Base-by-base conservation (phyloP, 139 green algal species). In the Chlamydomonas eustigma region DNA sequence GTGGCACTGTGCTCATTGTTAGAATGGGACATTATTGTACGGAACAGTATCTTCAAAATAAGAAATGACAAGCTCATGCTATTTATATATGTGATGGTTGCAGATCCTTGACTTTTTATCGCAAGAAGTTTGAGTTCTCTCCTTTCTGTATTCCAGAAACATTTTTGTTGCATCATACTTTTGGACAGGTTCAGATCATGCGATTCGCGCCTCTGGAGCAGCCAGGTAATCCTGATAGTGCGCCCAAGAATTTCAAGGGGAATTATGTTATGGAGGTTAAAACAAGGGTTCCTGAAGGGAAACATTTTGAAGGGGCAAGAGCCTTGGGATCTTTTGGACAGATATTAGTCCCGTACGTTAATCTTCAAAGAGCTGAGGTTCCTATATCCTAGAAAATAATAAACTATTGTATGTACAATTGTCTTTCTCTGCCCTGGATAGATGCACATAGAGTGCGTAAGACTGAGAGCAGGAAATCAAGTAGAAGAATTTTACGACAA, bases 321-420 rank as follows among this genome's bases (percentile, higher is more conserved):
- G 68, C 68, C 12, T 24, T 74, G 4, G 68, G 68, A 33, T 31
- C 36, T 4, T 74, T 74, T 74, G 68, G 36, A 8, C 4, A 31
- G 36, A 3, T 4, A 5, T 38, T 74, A 38, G 3, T n/a, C 25
- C 68, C 68, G 37, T 38, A 64, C 37, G 68, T 74, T 37, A 32
- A 22, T 5, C 35, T 74, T n/a, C 68, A 58, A 6, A 5, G 35
- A 35, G 68, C 68, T 28, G 68, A 74, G 34, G 24, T 18, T 33
- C 65, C 65, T 12, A 72, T 72, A 8, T 33, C 58, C 58, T 58
- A n/a, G n/a, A n/a, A n/a, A n/a, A n/a, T n/a, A 18, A 58, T 58
- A 58, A 58, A 12, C 44, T 58, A 12, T 58, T 58, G 12, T 58
- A 28, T 18, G 18, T 58, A 58, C 44, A 58, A 58, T 18, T 58